Evolutionary conservation across 352 stramenopile genomes (phyloP), one percentile per base, ranked within the genome.

Genomic region (Phytopythium aichiense): DNA sequence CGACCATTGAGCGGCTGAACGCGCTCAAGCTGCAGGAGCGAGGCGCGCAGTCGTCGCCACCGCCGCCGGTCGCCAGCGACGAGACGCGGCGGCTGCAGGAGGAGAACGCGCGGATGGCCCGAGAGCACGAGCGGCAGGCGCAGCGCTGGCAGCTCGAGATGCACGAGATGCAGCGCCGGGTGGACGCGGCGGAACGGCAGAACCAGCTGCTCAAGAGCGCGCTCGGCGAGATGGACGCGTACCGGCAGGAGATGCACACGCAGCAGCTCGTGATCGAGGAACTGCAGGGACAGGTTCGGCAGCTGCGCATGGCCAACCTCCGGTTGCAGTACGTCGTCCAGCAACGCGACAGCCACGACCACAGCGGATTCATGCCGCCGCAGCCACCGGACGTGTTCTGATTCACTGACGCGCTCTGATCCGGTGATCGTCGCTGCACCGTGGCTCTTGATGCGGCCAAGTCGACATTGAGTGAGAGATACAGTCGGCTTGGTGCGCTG

Each of bases 351-450:
- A 64, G 70, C n/a, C 67, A 69, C 59, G 70, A 71, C 20, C 69
- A 73, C 37, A 71, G 59, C 22, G 38, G 64, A 13, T 87, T 89
- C 53, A 52, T 91, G 49, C 81, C 80, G 30, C 81, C 83, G 12
- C 77, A 69, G 13, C 83, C 81, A 22, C 83, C 83, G 31, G 83
- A 92, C 43, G 87, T 92, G 42, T 92, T 89, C 56, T 92, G 46
- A 71, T 45, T 20, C 11, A 5, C 22, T 9, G 46, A 22, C 23
- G 11, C 15, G 42, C 6, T 13, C 2, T 4, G 42, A 7, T 48
- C 42, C 9, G n/a, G 42, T 25, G 18, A 13, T 38, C 20, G 20
- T 13, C 20, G 20, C 4, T 8, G 18, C 33, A 1, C 33, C 42
- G 20, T 18, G 42, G 22, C 42, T 48, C 7, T 48, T n/a, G 42